These are phyloP conservation scores for Holtermannia corniformis DNA, from an alignment of 768 basidiomycete species.

Conservation along the genomic window DNA sequence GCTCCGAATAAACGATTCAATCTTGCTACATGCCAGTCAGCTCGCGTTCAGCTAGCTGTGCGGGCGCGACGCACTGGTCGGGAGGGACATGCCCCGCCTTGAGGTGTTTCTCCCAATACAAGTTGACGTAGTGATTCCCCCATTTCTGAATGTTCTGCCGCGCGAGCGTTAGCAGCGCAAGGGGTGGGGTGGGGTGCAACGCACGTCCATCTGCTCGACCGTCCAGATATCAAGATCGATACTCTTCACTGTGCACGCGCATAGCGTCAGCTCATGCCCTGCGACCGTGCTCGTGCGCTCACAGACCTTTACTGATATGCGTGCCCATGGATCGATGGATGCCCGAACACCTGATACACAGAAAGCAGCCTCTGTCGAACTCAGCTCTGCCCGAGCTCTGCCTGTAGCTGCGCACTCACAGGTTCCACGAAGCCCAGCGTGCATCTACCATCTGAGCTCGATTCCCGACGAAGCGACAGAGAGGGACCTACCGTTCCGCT, in stretches of 20 bases:
- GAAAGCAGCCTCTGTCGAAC: constrained; percentile 81
- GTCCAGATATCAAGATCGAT: constrained; percentile 98
- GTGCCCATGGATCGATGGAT: constrained; percentile 97
- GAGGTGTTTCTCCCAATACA: constrained; percentile 95
- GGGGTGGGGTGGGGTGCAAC: constrained; percentile 16
- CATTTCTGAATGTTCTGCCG: constrained; percentile 63
- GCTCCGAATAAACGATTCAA: constrained; percentile 92
- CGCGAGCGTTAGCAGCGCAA: constrained; percentile 1
- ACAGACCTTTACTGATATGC: constrained; percentile 68
- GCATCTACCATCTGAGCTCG: constrained; percentile 56
- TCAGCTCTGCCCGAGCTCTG: constrained; percentile 45
- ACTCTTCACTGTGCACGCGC: constrained; percentile 59
- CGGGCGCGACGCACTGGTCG: constrained; percentile 65
- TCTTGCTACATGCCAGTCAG: constrained; percentile 55
- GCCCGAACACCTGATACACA: constrained; percentile 95
- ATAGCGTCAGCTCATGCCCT: neutral
- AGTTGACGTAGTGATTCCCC: constrained; percentile 86
- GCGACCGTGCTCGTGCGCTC: neutral
- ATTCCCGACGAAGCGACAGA: constrained; percentile 3
- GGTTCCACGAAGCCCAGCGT: constrained; percentile 95
- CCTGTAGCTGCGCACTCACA: constrained; percentile 48
- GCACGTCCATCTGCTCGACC: constrained; percentile 89
- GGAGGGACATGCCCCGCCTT: constrained; percentile 83
- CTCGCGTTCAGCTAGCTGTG: neutral
- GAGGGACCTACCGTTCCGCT: constrained; percentile 69